Conservation (phyloP, 2,329 filamentous ascomycete genomes). For the Colletotrichum viniferum region DNA sequence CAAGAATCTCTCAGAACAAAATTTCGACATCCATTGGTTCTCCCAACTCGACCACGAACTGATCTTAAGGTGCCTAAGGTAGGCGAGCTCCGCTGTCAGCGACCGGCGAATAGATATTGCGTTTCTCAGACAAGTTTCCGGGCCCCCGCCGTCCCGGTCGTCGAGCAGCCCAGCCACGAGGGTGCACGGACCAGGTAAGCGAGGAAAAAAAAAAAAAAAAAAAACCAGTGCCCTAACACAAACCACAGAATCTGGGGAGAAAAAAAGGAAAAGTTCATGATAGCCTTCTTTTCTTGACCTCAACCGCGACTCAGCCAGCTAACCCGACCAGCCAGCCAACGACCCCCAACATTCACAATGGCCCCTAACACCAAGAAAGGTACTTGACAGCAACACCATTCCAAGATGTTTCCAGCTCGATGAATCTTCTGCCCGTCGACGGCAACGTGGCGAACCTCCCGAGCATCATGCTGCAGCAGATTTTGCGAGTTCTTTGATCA, state of each 20-base stretch:
- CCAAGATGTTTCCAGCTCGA: slow-evolving; percentile 9
- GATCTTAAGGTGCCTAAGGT: too few species aligned
- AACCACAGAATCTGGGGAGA: background rate
- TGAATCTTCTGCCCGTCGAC: slow-evolving; percentile 17
- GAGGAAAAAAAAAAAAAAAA: background rate
- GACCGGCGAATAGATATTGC: background rate
- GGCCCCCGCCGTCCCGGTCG: too few species aligned
- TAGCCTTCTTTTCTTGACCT: background rate
- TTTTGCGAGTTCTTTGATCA: slow-evolving; percentile 70
- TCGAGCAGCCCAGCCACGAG: too few species aligned
- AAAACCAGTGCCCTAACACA: background rate
- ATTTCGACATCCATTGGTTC: background rate
- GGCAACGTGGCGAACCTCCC: slow-evolving; percentile 5
- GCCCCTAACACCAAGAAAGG: slow-evolving; percentile 45
- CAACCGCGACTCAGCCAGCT: slow-evolving; percentile 14
- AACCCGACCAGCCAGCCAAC: slow-evolving; percentile 25
- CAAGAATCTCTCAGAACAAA: background rate
- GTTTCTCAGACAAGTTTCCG: background rate
- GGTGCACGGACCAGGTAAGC: background rate
- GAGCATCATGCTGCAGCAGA: slow-evolving; percentile 73
- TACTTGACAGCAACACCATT: slow-evolving; percentile 26
- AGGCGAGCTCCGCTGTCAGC: too few species aligned
- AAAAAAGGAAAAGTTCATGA: background rate
- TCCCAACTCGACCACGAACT: too few species aligned
- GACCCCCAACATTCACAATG: slow-evolving; percentile 33